These are phyloP conservation scores for Pythium rishiriense DNA, from an alignment of 352 stramenopile genomes.

Conservation along the genomic window DNA sequence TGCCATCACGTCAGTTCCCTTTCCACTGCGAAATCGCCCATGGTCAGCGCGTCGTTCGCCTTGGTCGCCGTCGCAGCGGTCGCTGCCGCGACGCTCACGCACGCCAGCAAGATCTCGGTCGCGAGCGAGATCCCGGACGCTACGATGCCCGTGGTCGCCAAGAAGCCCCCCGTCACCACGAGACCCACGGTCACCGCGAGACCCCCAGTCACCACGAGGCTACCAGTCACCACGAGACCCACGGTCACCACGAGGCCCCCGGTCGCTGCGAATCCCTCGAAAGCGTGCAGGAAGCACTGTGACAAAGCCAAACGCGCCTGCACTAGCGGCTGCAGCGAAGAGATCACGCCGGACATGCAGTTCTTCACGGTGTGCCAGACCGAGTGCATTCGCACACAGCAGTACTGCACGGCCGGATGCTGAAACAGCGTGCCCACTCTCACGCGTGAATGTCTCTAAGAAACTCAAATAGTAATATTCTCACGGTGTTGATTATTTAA, in stretches of 20 bases:
- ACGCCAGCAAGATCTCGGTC: background rate
- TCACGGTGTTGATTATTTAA: background rate
- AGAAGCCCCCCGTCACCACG: too few species aligned
- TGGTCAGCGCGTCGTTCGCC: background rate
- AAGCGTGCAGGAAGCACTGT: conserved; percentile 20
- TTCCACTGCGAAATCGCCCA: too few species aligned
- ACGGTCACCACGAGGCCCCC: too few species aligned
- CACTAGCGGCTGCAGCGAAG: conserved; percentile 7
- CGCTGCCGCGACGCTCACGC: too few species aligned
- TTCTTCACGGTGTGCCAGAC: conserved; percentile 30
- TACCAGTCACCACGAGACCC: too few species aligned
- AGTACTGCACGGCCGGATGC: conserved; percentile 35
- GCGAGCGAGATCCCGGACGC: background rate
- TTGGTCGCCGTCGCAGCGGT: background rate
- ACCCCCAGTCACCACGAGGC: too few species aligned
- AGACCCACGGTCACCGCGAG: too few species aligned
- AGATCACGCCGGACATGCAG: conserved; percentile 17
- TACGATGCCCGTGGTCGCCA: too few species aligned
- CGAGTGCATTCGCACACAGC: conserved; percentile 27
- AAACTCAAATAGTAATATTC: too few species aligned
- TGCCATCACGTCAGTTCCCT: too few species aligned
- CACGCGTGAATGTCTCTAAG: too few species aligned
- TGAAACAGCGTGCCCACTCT: background rate
- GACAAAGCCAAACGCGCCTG: conserved; percentile 5
- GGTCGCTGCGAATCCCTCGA: background rate